These are phyloP conservation scores for Talaromyces sp. DNA, from an alignment of 2,329 filamentous ascomycete species.

Conservation along the genomic window DNA sequence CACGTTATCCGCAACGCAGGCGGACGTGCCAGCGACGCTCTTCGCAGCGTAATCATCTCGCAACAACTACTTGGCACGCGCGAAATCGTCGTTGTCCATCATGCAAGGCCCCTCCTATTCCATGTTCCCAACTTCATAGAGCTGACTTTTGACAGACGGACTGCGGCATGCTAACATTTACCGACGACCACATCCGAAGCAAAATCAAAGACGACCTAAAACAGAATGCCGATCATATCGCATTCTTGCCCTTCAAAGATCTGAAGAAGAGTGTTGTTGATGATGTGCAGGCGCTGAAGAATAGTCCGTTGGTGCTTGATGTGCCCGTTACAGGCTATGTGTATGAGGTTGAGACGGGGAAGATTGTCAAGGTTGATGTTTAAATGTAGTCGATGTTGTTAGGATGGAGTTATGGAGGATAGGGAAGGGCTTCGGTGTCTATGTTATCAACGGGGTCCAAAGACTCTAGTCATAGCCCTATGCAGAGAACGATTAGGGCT, in stretches of 20 bases:
- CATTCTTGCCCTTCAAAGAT: constrained; percentile 67
- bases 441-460: neutral
- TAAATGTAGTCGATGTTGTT: neutral
- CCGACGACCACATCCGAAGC: constrained; percentile 48
- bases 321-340: constrained; percentile 68
- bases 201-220: constrained; percentile 57
- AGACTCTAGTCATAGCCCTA: neutral
- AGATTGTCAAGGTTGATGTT: constrained; percentile 47
- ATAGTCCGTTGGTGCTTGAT: constrained; percentile 58
- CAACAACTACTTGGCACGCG: constrained; percentile 74
- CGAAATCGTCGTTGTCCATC: constrained; percentile 66
- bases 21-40: constrained; percentile 64
- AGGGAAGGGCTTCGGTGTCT: neutral
- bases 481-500: neutral
- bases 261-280: constrained; percentile 63
- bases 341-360: constrained; percentile 72
- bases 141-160: constrained; percentile 59
- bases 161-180: constrained; percentile 70
- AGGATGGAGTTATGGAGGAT: constrained; percentile 37
- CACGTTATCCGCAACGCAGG: constrained; percentile 77
- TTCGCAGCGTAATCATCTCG: constrained; percentile 74
- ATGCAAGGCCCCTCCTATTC: constrained; percentile 25
- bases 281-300: constrained; percentile 64
- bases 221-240: constrained; percentile 47
- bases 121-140: constrained; percentile 37